Conservation (phyloP, 1,139 yeast genomes). For the Geotrichum australiense region DNA sequence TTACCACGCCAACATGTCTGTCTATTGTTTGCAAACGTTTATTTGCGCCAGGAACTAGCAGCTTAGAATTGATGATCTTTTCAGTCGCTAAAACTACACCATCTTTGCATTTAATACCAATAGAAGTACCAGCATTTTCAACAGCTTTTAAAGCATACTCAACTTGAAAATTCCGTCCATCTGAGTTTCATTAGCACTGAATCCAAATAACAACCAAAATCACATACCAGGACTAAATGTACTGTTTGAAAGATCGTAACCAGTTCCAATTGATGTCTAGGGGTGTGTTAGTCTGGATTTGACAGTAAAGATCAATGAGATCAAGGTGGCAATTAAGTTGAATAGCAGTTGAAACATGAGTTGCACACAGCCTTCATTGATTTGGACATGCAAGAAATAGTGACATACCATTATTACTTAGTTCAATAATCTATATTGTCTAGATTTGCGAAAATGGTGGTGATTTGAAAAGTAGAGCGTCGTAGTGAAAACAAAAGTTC, state of each 20-base stretch:
- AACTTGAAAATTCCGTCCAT: slow-evolving; percentile 97
- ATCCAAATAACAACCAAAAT: slow-evolving; percentile 5
- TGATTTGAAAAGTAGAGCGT: too few species aligned
- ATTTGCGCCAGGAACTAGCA: slow-evolving; percentile 84
- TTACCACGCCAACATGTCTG: slow-evolving; percentile 83
- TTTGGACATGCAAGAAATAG: too few species aligned
- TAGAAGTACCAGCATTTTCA: slow-evolving; percentile 92
- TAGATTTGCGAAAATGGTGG: too few species aligned
- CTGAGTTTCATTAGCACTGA: slow-evolving; percentile 31
- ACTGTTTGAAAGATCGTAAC: slow-evolving; percentile 92
- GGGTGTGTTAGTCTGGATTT: slow-evolving; percentile 2
- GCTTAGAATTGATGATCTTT: slow-evolving; percentile 77
- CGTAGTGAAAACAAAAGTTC: too few species aligned
- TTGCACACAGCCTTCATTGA: too few species aligned
- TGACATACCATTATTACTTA: too few species aligned
- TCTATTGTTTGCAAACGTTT: slow-evolving; percentile 88
- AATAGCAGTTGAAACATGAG: too few species aligned
- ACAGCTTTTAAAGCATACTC: slow-evolving; percentile 98
- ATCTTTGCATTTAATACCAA: slow-evolving; percentile 87
- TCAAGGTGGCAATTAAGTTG: not conserved
- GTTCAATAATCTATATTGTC: too few species aligned
- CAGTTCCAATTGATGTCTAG: slow-evolving; percentile 94
- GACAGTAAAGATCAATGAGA: slow-evolving; percentile 1
- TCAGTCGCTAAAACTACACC: slow-evolving; percentile 97
- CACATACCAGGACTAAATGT: slow-evolving; percentile 49